Conservation (phyloP, 2,329 filamentous ascomycete species). For the Fusarium penzigii region DNA sequence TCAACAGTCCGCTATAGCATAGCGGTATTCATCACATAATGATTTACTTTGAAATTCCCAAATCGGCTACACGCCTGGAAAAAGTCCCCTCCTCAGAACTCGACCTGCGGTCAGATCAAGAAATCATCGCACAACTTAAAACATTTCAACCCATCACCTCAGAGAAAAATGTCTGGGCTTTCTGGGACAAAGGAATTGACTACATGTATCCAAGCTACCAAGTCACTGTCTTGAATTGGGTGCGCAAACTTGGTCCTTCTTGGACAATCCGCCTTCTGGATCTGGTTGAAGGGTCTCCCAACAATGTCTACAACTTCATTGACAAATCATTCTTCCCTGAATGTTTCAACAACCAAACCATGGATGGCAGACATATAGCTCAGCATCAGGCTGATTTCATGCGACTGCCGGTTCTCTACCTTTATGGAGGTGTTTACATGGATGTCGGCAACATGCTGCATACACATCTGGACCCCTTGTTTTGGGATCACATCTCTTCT, state of each 20-base stretch:
- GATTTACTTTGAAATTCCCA: slow-evolving; percentile 5
- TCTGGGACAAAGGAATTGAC: slow-evolving; percentile 42
- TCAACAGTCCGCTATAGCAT: no score
- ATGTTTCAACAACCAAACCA: slow-evolving; percentile 30
- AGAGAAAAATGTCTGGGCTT: slow-evolving; percentile 48
- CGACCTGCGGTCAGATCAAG: slow-evolving; percentile 32
- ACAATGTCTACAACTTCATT: slow-evolving; percentile 39
- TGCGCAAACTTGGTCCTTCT: slow-evolving; percentile 38
- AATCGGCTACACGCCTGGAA: slow-evolving; percentile 12
- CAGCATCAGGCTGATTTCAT: slow-evolving; percentile 51
- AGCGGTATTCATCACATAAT: slow-evolving; percentile 1
- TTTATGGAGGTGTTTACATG: slow-evolving; percentile 45
- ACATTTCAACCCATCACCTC: slow-evolving; percentile 35
- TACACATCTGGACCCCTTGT: slow-evolving; percentile 42
- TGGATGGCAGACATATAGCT: slow-evolving; percentile 41
- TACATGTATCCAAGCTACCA: slow-evolving; percentile 40
- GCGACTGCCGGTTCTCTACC: slow-evolving; percentile 41
- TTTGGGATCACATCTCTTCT: slow-evolving; percentile 43
- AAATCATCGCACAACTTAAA: slow-evolving; percentile 33
- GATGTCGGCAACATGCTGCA: slow-evolving; percentile 45
- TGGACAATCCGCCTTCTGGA: slow-evolving; percentile 46
- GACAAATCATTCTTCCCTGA: slow-evolving; percentile 30
- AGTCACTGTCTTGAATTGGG: slow-evolving; percentile 43
- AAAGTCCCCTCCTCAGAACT: slow-evolving; percentile 3
- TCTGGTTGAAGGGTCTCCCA: slow-evolving; percentile 35